These are phyloP conservation scores for Malus sylvestris DNA, from an alignment of 306 rosid species.

Conservation along the genomic window DNA sequence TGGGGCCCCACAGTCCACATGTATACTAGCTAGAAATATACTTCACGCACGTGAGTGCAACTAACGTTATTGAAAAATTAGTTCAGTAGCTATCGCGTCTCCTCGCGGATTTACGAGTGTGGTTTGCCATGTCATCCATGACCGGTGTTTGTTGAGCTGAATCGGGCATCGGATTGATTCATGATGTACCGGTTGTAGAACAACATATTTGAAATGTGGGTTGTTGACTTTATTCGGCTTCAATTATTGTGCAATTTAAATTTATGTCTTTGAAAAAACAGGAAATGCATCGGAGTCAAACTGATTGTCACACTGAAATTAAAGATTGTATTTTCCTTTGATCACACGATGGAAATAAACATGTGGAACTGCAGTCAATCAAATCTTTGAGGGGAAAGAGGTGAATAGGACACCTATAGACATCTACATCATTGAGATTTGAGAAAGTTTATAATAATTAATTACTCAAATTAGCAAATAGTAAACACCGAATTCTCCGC, in stretches of 20 bases:
- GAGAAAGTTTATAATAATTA: neutral
- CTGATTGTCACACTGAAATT: neutral
- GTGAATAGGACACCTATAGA: neutral
- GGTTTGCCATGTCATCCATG: neutral
- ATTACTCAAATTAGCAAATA: neutral
- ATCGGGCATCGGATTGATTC: conserved; percentile 7
- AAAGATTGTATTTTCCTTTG: neutral
- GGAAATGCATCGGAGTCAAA: neutral
- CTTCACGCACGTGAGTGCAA: neutral
- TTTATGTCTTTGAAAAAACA: neutral
- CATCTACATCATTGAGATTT: conserved; percentile 17
- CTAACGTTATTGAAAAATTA: neutral
- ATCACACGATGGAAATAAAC: neutral
- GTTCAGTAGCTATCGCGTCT: neutral
- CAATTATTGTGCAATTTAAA: neutral
- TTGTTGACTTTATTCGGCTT: neutral
- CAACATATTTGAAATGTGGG: conserved; percentile 18
- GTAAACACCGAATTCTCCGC: conserved; percentile 30
- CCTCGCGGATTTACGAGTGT: neutral
- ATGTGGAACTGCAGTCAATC: neutral
- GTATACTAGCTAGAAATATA: neutral
- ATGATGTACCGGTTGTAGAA: conserved; percentile 16
- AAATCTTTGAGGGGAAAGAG: neutral
- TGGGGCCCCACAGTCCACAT: neutral
- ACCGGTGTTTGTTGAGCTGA: conserved; percentile 35